Evolutionary conservation across 2,329 filamentous ascomycete genomes (phyloP), one percentile per base, ranked within the genome.

Genomic region (Berkeleyomyces rouxiae): DNA sequence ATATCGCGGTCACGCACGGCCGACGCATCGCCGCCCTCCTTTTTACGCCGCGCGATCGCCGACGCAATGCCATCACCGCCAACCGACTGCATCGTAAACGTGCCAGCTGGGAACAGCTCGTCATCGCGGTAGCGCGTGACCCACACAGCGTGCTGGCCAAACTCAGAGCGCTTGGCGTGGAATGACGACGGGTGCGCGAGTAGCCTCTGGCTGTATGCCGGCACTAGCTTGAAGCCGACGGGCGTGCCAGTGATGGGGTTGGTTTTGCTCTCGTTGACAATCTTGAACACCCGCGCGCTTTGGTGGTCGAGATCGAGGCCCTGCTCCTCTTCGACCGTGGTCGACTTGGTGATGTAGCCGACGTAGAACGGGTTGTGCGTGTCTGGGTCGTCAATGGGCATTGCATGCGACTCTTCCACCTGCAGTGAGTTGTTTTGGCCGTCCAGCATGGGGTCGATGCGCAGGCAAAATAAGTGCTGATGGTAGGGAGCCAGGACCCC

Each of bases 401-500:
- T 73, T 0, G 74, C 58, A 5, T 70, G 66, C 0, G 71, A 71
- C 44, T 76, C 74, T 36, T 76, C 72, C 0, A 74, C 64, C 1
- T 72, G 68, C 1, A 84, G 71, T 0, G 80, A 79, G 69, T 85
- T 86, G 1, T 71, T 69, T 67, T 79, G 73, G 0, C 82, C 82
- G 67, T 86, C 82, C 47, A 86, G 74, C 2, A 81, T 79, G 0
- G 83, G 82, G 67, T 87, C 84, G n/a, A 87, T 79, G 0, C 83
- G 77, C 39, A 83, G 70, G n/a, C 75, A 78, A 68, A 87, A 87
- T 44, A 87, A 76, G 70, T 87, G 83, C 68, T 87, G 84, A 65
- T 87, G 84, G 68, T 86, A 84, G 31, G 82, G 81, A 0, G 84
- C 84, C 4, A 86, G 70, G 0, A 82, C 80, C 0, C 84, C 83